Evolutionary conservation across 257 asterid species (phyloP), one percentile per base, ranked within the genome.

Genomic region (Linaria vulgaris): DNA sequence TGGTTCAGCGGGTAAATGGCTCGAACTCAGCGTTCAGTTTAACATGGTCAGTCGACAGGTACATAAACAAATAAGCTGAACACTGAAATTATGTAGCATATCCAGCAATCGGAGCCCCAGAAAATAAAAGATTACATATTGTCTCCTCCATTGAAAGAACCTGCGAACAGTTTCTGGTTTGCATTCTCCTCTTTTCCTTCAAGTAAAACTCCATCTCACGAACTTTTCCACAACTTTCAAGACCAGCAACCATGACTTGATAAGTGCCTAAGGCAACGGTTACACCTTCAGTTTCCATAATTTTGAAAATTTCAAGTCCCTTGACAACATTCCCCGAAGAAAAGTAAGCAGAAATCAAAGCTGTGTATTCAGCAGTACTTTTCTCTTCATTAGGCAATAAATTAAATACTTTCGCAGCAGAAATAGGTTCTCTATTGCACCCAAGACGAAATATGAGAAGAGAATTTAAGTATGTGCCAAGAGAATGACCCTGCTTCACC

Each of bases 361-460:
- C 91, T 46, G 96, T 94, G 63, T 76, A 83, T n/a, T 85, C 87
- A 71, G 96, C 81, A 50, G 61, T 67, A 39, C 78, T 80, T 83
- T 75, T 90, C 77, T 89, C 87, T 59, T 80, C 74, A n/a, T 54
- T 77, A 23, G 88, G 85, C 70, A 94, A 70, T 60, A 82, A 13
- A 64, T 74, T 64, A 52, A 94, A 94, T 65, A 87, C 71, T 67
- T 78, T 77, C 23, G 78, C 78, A 37, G 95, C 95, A 51, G 79
- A 74, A 66, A 51, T 73, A 27, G 63, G 80, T 37, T 78, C 80
- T 73, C 73, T 72, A 51, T 79, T 56, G 61, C 78, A 73, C 55
- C 99, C 99, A 58, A 92, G 87, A 30, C 83, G 83, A 69, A 87
- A 66, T 38, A 92, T 82, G 15, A 89, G 71, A 66, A 85, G 84